A percentile compares a stretch with the other conserved stretches of the same genome.
Evolutionary conservation across 768 basidiomycete genomes (phyloP).

Genomic region (Lactifluus hygrophoroides): DNA sequence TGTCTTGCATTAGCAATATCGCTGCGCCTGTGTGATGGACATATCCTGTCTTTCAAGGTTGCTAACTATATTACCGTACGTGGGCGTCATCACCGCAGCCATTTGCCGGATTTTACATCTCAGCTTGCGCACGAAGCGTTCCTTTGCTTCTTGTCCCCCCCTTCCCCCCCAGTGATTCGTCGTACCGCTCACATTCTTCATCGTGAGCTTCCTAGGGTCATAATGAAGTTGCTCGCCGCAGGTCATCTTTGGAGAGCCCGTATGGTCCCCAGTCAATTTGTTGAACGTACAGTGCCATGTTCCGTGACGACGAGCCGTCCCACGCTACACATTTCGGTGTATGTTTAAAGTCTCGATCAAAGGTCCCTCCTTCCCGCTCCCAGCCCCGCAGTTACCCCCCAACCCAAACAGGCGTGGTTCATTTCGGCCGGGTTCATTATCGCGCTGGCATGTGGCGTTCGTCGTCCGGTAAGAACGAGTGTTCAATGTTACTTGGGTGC

Average conservation of each 20-base stretch:
- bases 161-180: conserved; percentile 64
- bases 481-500: conserved; percentile 20
- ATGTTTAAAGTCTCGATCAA: conserved; percentile 17
- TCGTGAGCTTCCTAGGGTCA: conserved; percentile 74
- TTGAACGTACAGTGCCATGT: conserved; percentile 55
- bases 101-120: conserved; percentile 71
- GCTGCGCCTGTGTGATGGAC: conserved; percentile 43
- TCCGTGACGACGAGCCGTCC: conserved; percentile 56
- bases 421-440: conserved; percentile 73
- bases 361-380: neutral
- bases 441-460: conserved; percentile 43
- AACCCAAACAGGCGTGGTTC: conserved; percentile 66
- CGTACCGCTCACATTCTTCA: conserved; percentile 61
- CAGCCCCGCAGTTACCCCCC: too few species aligned
- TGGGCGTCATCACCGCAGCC: conserved; percentile 31
- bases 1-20: conserved; percentile 77
- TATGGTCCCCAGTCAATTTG: conserved; percentile 74
- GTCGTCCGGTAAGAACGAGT: neutral
- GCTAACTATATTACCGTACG: conserved; percentile 1
- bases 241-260: conserved; percentile 64
- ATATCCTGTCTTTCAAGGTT: neutral
- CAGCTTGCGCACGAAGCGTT: conserved; percentile 37
- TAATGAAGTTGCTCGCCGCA: conserved; percentile 75
- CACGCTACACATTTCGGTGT: conserved; percentile 61
- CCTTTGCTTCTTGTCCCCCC: conserved; percentile 51